Evolutionary conservation across 495 filamentous ascomycete species (phyloP).

Genomic region (Neurospora pannonica): DNA sequence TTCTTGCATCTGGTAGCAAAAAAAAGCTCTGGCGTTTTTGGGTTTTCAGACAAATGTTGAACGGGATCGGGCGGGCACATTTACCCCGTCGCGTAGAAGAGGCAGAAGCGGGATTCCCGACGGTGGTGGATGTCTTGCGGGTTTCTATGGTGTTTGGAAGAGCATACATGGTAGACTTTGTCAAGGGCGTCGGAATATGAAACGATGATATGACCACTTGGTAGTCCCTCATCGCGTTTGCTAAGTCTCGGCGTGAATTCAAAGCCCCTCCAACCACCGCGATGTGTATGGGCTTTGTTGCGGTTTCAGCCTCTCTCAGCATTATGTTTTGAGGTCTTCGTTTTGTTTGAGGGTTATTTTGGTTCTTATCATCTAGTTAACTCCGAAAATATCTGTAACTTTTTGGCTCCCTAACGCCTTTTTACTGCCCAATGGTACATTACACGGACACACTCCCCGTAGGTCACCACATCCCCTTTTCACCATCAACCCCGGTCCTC

Average conservation of each 20-base stretch:
- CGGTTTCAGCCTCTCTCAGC: neutral
- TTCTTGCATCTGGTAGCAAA: slow-evolving; percentile 18
- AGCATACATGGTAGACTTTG: neutral
- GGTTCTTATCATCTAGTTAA: neutral
- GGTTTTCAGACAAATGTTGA: slow-evolving; percentile 6
- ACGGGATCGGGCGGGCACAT: neutral
- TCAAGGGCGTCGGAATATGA: neutral
- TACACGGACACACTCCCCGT: neutral
- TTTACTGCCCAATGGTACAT: neutral
- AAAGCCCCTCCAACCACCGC: neutral
- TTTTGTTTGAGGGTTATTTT: neutral
- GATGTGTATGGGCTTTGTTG: neutral
- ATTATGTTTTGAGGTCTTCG: too few relatives aligned
- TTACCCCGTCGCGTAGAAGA: neutral
- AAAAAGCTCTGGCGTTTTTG: slow-evolving; percentile 27
- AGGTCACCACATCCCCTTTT: neutral
- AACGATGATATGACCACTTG: neutral
- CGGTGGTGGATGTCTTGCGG: neutral
- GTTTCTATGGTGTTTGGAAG: neutral
- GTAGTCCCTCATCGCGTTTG: neutral
- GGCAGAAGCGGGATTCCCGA: neutral
- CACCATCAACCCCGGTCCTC: neutral
- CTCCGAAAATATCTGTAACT: neutral
- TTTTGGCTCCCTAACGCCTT: neutral
- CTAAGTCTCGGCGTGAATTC: neutral